Conservation (phyloP, 2,329 filamentous ascomycete genomes). For the Fusarium sp. region DNA sequence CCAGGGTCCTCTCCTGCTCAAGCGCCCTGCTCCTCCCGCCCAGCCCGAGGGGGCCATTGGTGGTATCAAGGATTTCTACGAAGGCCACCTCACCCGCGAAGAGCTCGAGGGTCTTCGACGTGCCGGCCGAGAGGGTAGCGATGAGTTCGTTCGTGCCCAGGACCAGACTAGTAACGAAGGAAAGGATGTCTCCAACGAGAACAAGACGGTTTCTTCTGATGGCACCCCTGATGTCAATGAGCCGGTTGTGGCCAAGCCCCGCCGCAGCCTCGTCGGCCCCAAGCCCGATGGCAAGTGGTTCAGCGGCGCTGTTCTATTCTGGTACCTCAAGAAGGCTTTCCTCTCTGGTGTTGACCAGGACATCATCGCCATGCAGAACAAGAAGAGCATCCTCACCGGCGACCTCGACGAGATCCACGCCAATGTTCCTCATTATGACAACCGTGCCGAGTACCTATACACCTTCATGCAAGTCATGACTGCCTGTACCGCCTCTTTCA, state of each 20-base stretch:
- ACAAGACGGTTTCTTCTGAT: slow-evolving; percentile 41
- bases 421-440: slow-evolving; percentile 70
- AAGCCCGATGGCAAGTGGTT: slow-evolving; percentile 37
- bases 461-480: slow-evolving; percentile 72
- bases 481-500: slow-evolving; percentile 73
- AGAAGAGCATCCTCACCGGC: slow-evolving; percentile 64
- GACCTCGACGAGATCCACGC: slow-evolving; percentile 69
- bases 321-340: slow-evolving; percentile 44
- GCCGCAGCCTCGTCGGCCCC: slow-evolving; percentile 37
- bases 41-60: slow-evolving; percentile 77
- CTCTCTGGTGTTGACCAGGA: slow-evolving; percentile 48
- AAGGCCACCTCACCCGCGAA: slow-evolving; percentile 66
- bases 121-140: slow-evolving; percentile 43
- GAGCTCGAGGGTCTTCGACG: slow-evolving; percentile 60
- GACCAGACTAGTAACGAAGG: slow-evolving; percentile 28
- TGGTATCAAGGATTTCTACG: slow-evolving; percentile 67
- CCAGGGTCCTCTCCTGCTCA: slow-evolving; percentile 65
- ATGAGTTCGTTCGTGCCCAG: slow-evolving; percentile 44
- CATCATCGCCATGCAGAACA: slow-evolving; percentile 46
- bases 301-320: slow-evolving; percentile 37
- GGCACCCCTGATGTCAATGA: slow-evolving; percentile 4
- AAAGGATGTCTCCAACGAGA: slow-evolving; percentile 42
- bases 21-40: slow-evolving; percentile 56
- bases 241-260: slow-evolving; percentile 21
- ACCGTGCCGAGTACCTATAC: slow-evolving; percentile 68